phyloP scores from a whole-genome alignment of 179 eudicot genomes.

The Spinacia oleracea region DNA sequence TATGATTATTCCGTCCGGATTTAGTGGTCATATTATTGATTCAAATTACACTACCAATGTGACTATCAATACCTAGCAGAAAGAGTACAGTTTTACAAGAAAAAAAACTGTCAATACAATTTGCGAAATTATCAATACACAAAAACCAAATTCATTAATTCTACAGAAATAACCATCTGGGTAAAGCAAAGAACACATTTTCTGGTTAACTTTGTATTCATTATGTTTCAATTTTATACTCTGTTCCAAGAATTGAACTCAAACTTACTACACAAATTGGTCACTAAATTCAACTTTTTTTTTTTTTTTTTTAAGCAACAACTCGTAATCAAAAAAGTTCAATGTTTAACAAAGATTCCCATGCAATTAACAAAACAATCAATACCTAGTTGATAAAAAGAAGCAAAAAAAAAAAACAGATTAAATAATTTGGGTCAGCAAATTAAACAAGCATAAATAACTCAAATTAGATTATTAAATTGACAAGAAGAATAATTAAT shows the following conservation, averaged over 20 bases:
- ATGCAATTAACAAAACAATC: constrained; percentile 1
- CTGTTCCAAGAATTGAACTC: neutral
- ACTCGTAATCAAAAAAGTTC: neutral
- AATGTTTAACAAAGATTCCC: neutral
- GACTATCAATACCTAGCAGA: neutral
- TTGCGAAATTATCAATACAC: constrained; percentile 7
- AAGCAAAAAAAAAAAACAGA: neutral
- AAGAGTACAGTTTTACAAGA: neutral
- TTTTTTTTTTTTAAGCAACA: too few relatives aligned
- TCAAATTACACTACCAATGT: neutral
- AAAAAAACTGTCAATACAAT: neutral
- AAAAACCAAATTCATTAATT: constrained; percentile 4
- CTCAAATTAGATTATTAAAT: neutral
- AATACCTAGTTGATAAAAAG: neutral
- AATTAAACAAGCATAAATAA: neutral
- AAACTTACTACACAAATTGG: neutral
- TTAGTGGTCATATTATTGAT: neutral
- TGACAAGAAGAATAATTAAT: neutral
- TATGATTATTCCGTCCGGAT: too few relatives aligned
- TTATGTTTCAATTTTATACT: neutral
- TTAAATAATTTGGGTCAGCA: neutral
- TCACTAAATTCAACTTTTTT: neutral
- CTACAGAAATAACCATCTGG: neutral
- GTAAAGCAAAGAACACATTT: neutral
- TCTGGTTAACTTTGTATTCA: neutral